A percentile compares a stretch with the other conserved stretches of the same genome.
These are phyloP conservation scores for Penicillium crustosum DNA, from an alignment of 2,329 filamentous ascomycete species.

Conservation along the genomic window DNA sequence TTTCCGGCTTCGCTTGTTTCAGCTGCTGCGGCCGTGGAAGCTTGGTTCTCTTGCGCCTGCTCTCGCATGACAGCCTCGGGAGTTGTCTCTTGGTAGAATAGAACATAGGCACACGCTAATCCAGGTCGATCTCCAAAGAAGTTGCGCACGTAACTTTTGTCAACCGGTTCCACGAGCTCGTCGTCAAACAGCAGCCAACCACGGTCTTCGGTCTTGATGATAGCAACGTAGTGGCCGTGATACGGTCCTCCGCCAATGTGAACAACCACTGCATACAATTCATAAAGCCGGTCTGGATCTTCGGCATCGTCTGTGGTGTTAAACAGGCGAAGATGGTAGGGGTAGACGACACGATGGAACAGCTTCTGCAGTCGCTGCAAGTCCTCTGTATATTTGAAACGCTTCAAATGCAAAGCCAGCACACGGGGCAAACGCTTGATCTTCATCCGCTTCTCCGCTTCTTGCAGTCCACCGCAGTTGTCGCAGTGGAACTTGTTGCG, in stretches of 20 bases:
- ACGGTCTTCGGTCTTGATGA: slow-evolving; percentile 94
- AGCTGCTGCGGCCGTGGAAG: slow-evolving; percentile 46
- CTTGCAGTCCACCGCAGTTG: slow-evolving; percentile 91
- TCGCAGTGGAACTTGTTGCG: slow-evolving; percentile 99
- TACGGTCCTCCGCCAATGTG: slow-evolving; percentile 97
- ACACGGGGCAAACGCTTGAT: slow-evolving; percentile 93
- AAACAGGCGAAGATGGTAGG: slow-evolving; percentile 92
- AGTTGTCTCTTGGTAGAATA: slow-evolving; percentile 95
- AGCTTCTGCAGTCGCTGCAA: slow-evolving; percentile 90
- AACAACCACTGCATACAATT: slow-evolving; percentile 94
- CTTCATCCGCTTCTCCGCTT: slow-evolving; percentile 99
- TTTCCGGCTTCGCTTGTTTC: slow-evolving; percentile 41
- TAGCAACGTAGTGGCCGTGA: slow-evolving; percentile 95
- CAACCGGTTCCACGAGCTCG: slow-evolving; percentile 96
- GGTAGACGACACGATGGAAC: slow-evolving; percentile 95
- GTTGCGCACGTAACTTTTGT: slow-evolving; percentile 92
- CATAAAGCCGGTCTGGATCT: slow-evolving; percentile 90
- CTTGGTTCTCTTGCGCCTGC: slow-evolving; percentile 73
- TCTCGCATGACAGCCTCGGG: slow-evolving; percentile 69
- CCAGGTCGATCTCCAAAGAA: slow-evolving; percentile 94
- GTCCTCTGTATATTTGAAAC: slow-evolving; percentile 98
- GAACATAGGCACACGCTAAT: slow-evolving; percentile 89
- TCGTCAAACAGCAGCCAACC: slow-evolving; percentile 98
- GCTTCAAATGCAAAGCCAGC: slow-evolving; percentile 86
- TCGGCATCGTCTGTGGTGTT: slow-evolving; percentile 96